Conservation (phyloP, 2,329 filamentous ascomycete genomes). For the Penicillium palitans region DNA sequence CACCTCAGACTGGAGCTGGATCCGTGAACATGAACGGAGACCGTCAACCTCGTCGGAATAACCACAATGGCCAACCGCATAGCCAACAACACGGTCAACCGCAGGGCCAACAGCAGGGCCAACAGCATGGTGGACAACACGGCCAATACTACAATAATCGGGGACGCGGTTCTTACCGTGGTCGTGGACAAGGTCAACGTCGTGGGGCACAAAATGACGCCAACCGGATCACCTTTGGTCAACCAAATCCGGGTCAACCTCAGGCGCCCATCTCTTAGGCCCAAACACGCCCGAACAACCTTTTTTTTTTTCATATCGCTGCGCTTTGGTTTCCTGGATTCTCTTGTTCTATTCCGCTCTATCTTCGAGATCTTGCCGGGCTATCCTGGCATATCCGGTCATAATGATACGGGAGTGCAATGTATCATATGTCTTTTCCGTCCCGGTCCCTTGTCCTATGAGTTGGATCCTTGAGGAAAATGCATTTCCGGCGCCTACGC, state of each 20-base stretch:
- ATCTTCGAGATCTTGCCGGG: neutral
- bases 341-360: neutral
- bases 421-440: conserved; percentile 34
- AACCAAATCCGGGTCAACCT: conserved; percentile 32
- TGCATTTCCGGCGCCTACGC: conserved; percentile 21
- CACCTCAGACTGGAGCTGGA: conserved; percentile 28
- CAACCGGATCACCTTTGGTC: conserved; percentile 29
- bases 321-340: neutral
- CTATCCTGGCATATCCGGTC: conserved; percentile 11
- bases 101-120: conserved; percentile 29
- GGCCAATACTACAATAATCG: conserved; percentile 42
- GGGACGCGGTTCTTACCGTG: conserved; percentile 46
- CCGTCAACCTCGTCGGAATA: conserved; percentile 36
- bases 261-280: conserved; percentile 35
- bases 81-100: conserved; percentile 32
- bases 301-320: neutral
- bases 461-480: conserved; percentile 11
- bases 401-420: conserved; percentile 24
- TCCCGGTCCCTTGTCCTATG: conserved; percentile 1
- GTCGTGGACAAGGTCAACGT: conserved; percentile 47
- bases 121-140: conserved; percentile 7
- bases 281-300: too few species aligned
- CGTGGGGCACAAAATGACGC: conserved; percentile 38
- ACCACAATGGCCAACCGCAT: conserved; percentile 27
- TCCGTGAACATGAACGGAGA: conserved; percentile 31